Conservation (phyloP, 768 basidiomycete species). For the Termitomyces titanicus region DNA sequence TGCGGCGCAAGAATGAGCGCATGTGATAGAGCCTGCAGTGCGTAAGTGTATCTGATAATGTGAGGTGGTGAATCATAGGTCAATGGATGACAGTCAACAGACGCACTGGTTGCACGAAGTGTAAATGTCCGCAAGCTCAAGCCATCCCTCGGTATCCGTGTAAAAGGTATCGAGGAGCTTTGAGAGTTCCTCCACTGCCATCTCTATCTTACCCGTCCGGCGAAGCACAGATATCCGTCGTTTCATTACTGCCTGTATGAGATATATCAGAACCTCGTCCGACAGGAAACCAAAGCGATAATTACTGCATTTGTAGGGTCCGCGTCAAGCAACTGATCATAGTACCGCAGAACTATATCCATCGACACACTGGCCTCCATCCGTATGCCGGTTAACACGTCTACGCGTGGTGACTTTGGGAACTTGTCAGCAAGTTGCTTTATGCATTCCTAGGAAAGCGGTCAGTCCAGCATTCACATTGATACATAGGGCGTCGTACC, state of each 20-base stretch:
- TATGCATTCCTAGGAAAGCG: slow-evolving; percentile 51
- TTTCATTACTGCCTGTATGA: slow-evolving; percentile 65
- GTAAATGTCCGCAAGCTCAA: slow-evolving; percentile 82
- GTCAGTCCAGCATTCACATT: slow-evolving; percentile 25
- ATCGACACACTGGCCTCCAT: slow-evolving; percentile 66
- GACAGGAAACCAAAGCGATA: slow-evolving; percentile 4
- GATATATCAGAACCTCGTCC: neutral
- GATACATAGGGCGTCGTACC: slow-evolving; percentile 18
- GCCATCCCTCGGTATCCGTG: slow-evolving; percentile 84
- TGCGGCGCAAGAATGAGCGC: slow-evolving; percentile 80
- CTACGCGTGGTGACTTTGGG: slow-evolving; percentile 75
- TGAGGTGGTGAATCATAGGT: neutral
- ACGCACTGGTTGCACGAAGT: slow-evolving; percentile 70
- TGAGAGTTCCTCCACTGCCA: slow-evolving; percentile 68
- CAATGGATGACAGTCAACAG: neutral
- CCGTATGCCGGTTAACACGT: slow-evolving; percentile 73
- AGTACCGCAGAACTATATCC: slow-evolving; percentile 58
- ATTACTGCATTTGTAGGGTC: slow-evolving; percentile 73
- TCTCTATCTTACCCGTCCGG: slow-evolving; percentile 56
- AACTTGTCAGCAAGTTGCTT: slow-evolving; percentile 62
- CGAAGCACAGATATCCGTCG: slow-evolving; percentile 74
- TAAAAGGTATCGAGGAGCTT: slow-evolving; percentile 84
- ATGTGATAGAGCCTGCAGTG: slow-evolving; percentile 78
- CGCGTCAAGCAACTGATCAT: slow-evolving; percentile 56
- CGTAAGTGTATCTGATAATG: slow-evolving; percentile 56